These are phyloP conservation scores for Fusarium sp. DNA, from an alignment of 2,329 filamentous ascomycete species.

Conservation along the genomic window DNA sequence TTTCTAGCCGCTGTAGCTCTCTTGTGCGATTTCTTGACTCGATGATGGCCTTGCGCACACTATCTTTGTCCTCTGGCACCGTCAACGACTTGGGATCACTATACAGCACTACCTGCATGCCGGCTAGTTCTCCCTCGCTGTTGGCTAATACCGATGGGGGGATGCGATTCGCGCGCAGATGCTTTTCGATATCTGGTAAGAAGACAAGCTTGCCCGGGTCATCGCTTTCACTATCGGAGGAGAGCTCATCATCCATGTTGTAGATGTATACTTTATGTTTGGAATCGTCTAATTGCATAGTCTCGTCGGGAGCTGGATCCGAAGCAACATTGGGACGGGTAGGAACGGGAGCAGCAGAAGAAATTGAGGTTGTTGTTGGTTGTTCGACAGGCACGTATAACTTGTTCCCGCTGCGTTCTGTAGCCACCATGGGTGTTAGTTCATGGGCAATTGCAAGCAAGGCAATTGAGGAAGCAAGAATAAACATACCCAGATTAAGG, in stretches of 20 bases:
- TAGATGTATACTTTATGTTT: constrained; percentile 91
- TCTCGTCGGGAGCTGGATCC: constrained; percentile 55
- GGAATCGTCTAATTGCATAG: constrained; percentile 87
- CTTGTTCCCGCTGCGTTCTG: constrained; percentile 70
- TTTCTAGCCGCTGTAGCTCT: constrained; percentile 62
- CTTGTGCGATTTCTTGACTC: constrained; percentile 77
- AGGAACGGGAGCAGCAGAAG: constrained; percentile 39
- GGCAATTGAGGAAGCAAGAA: neutral
- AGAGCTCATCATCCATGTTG: constrained; percentile 88
- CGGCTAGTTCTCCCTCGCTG: constrained; percentile 62
- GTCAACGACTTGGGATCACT: constrained; percentile 79
- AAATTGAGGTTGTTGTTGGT: constrained; percentile 24
- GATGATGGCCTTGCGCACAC: constrained; percentile 83
- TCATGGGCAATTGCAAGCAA: neutral
- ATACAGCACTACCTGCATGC: constrained; percentile 85
- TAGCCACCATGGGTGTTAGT: constrained; percentile 13
- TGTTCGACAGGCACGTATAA: constrained; percentile 73
- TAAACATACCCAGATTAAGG: constrained; percentile 77
- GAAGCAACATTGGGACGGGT: constrained; percentile 22
- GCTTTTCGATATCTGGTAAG: constrained; percentile 85
- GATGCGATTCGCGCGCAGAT: constrained; percentile 76
- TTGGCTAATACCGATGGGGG: constrained; percentile 71
- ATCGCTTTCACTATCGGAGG: constrained; percentile 56
- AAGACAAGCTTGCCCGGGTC: constrained; percentile 74
- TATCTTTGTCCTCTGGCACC: constrained; percentile 78